Evolutionary conservation across 192 early-diverging fungal genomes (phyloP).

Genomic region (Coemansia sp.): DNA sequence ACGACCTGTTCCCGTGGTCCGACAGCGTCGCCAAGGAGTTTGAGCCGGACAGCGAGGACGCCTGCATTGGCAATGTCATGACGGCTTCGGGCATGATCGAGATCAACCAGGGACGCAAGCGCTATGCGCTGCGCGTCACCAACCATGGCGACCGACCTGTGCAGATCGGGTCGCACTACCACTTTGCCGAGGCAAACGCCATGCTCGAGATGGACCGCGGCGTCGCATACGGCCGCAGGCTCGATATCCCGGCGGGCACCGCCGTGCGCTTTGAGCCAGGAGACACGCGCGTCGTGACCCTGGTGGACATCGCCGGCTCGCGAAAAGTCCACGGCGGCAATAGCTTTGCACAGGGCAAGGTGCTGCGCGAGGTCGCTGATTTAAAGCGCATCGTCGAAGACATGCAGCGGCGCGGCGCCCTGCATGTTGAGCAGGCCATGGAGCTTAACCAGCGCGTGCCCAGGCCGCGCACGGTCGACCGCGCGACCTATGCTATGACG

Average conservation of each 20-base stretch:
- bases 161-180: conserved; percentile 95
- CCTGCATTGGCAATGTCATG: conserved; percentile 63
- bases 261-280: conserved; percentile 97
- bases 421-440: conserved; percentile 59
- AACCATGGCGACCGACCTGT: conserved; percentile 95
- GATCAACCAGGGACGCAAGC: conserved; percentile 74
- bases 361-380: conserved; percentile 49
- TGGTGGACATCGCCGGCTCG: conserved; percentile 81
- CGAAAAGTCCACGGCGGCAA: conserved; percentile 84
- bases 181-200: conserved; percentile 92
- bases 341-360: conserved; percentile 68
- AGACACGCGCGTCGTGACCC: conserved; percentile 78
- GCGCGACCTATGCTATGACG: conserved; percentile 80
- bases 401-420: conserved; percentile 34
- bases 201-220: conserved; percentile 77
- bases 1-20: conserved; percentile 53
- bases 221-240: conserved; percentile 76
- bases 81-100: conserved; percentile 64
- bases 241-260: conserved; percentile 92
- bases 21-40: conserved; percentile 25
- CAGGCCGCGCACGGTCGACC: conserved; percentile 65
- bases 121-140: conserved; percentile 69
- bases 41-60: conserved; percentile 47
- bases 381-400: conserved; percentile 10
- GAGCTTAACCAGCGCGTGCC: conserved; percentile 48